Percentiles rank a stretch among this genome's conserved stretches.
These are phyloP conservation scores for Graphiopsis chlorocephala DNA, from an alignment of 2,329 filamentous ascomycete genomes.

Conservation along the genomic window DNA sequence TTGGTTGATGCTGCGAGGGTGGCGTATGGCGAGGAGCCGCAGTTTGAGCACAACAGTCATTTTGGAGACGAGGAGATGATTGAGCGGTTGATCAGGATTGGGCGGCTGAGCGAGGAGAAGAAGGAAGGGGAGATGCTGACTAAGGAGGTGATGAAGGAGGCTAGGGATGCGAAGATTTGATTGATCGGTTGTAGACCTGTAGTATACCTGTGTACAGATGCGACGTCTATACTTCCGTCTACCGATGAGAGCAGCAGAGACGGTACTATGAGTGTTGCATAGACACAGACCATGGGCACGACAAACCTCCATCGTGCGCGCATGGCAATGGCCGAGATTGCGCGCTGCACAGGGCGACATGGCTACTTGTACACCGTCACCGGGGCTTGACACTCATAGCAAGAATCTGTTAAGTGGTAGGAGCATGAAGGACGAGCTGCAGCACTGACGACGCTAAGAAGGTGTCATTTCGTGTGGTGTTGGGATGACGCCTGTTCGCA, in stretches of 20 bases:
- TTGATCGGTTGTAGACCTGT: not conserved
- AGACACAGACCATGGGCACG: not conserved
- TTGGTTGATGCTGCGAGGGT: slow-evolving; percentile 82
- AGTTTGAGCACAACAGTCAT: slow-evolving; percentile 71
- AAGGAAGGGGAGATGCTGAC: slow-evolving; percentile 48
- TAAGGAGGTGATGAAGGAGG: slow-evolving; percentile 36
- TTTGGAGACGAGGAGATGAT: slow-evolving; percentile 68
- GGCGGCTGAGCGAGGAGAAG: slow-evolving; percentile 53
- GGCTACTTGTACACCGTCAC: not conserved
- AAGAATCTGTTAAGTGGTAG: not conserved
- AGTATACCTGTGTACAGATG: not conserved
- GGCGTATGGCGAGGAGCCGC: slow-evolving; percentile 77
- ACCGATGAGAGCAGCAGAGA: not conserved
- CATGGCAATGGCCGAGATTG: not conserved
- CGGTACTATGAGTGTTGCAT: not conserved
- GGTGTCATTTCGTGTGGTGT: not conserved
- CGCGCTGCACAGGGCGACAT: not conserved
- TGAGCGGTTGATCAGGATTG: slow-evolving; percentile 52
- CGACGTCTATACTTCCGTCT: not conserved
- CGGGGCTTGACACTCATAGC: not conserved
- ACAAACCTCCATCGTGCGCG: not conserved
- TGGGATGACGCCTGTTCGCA: slow-evolving; percentile 1
- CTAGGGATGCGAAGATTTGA: slow-evolving; percentile 33
- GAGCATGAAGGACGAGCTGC: not conserved
- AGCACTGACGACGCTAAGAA: slow-evolving; percentile 1